Percentiles rank a stretch among this genome's conserved stretches.
phyloP scores from a whole-genome alignment of 1,139 yeast genomes.

The Saccharomycopsis hybrid region DNA sequence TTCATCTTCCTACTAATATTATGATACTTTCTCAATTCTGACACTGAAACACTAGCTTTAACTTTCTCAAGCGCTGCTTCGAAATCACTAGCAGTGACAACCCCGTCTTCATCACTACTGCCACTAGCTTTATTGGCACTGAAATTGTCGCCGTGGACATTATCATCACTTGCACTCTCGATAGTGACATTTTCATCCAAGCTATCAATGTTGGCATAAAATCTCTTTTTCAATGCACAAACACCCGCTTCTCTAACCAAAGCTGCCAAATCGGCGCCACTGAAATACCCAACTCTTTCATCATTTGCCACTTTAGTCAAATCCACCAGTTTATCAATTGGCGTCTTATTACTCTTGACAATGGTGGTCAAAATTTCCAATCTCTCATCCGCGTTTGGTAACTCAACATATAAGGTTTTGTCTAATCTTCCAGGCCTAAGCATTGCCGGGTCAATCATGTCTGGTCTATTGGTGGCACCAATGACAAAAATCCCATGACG shows the following conservation, averaged over 20 bases:
- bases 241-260: constrained; percentile 92
- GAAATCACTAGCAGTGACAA: constrained; percentile 64
- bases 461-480: constrained; percentile 97
- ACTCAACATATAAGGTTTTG: constrained; percentile 84
- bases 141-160: constrained; percentile 35
- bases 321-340: constrained; percentile 56
- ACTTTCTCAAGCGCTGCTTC: constrained; percentile 63
- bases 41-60: constrained; percentile 87
- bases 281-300: constrained; percentile 77
- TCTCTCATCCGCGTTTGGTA: constrained; percentile 75
- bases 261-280: constrained; percentile 95
- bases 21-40: constrained; percentile 75
- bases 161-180: constrained; percentile 31
- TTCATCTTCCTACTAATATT: constrained; percentile 22
- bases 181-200: constrained; percentile 31
- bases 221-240: constrained; percentile 67
- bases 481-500: constrained; percentile 89
- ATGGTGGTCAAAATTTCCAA: constrained; percentile 76
- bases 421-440: constrained; percentile 94
- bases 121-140: constrained; percentile 17
- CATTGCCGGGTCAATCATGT: constrained; percentile 98
- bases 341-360: constrained; percentile 66
- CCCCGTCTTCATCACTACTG: constrained; percentile 30
- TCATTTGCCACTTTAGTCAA: constrained; percentile 60
- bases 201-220: constrained; percentile 38